Percentiles rank a stretch among this genome's conserved stretches.
These are phyloP conservation scores for Coffea eugenioides DNA, from an alignment of 257 asterid genomes.

Conservation along the genomic window DNA sequence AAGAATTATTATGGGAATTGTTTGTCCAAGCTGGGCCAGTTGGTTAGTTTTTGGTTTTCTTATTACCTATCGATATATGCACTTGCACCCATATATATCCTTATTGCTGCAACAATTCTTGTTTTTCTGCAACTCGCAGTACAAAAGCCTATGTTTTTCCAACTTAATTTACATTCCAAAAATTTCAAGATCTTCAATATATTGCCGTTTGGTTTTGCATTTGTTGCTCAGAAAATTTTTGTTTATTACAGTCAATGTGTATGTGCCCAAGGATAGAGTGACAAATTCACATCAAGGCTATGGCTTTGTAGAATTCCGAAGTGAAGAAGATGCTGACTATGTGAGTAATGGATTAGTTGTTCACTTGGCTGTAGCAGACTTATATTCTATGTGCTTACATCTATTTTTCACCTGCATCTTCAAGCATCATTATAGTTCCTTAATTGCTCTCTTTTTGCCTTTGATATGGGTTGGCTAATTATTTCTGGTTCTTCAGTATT, in stretches of 20 bases:
- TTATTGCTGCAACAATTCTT: too few relatives aligned
- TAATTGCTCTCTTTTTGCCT: background rate
- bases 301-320: constrained; percentile 91
- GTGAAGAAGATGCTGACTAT: constrained; percentile 98
- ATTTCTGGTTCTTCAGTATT: background rate
- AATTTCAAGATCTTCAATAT: background rate
- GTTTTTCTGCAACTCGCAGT: too few relatives aligned
- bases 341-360: constrained; percentile 40
- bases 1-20: constrained; percentile 89
- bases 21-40: constrained; percentile 98
- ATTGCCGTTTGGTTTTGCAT: background rate
- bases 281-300: constrained; percentile 94
- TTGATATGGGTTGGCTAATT: background rate
- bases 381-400: background rate
- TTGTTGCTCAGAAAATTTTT: constrained; percentile 1
- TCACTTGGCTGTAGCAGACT: constrained; percentile 6
- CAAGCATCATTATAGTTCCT: too few relatives aligned
- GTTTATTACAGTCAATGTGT: constrained; percentile 64
- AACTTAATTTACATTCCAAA: background rate
- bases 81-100: too few relatives aligned
- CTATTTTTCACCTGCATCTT: background rate
- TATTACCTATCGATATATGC: background rate
- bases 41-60: constrained; percentile 44
- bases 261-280: constrained; percentile 97
- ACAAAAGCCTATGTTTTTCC: background rate